A percentile compares a stretch with the other conserved stretches of the same genome.
Conservation (phyloP, 768 basidiomycete species). For the Auricularia sp. region DNA sequence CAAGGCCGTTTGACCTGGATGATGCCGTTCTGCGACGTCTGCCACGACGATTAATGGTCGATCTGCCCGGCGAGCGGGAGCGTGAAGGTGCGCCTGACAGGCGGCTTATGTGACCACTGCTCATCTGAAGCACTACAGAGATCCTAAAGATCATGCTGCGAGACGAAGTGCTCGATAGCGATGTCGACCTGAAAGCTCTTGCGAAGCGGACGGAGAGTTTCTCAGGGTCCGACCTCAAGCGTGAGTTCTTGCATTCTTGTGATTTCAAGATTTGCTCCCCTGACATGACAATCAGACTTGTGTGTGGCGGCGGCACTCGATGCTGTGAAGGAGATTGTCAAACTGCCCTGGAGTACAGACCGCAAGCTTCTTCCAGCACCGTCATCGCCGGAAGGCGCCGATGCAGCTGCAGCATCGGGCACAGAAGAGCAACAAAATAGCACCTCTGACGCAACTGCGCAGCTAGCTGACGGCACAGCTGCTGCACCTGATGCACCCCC, state of each 20-base stretch:
- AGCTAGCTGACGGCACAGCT: not conserved
- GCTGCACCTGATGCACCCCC: not conserved
- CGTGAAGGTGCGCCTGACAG: slow-evolving; percentile 48
- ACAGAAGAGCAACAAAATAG: not conserved
- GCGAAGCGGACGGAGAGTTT: slow-evolving; percentile 73
- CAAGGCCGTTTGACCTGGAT: slow-evolving; percentile 68
- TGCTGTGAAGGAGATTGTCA: slow-evolving; percentile 75
- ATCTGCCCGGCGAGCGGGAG: slow-evolving; percentile 79
- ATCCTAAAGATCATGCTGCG: slow-evolving; percentile 80
- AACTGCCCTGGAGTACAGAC: slow-evolving; percentile 59
- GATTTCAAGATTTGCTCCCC: slow-evolving; percentile 2
- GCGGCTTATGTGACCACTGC: not conserved
- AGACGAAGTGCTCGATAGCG: slow-evolving; percentile 60
- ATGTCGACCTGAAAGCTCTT: slow-evolving; percentile 49
- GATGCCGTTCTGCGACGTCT: slow-evolving; percentile 86
- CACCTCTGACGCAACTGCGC: not conserved
- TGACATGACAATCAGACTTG: slow-evolving; percentile 45
- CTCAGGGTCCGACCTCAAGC: slow-evolving; percentile 91
- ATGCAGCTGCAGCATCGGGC: not conserved
- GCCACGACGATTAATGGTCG: slow-evolving; percentile 77
- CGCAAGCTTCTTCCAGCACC: not conserved
- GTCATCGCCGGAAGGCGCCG: not conserved
- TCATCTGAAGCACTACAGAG: slow-evolving; percentile 32
- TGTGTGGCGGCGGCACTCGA: slow-evolving; percentile 90
- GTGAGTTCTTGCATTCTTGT: slow-evolving; percentile 34